A percentile compares a stretch with the other conserved stretches of the same genome.
These are phyloP conservation scores for Pouteria campechiana DNA, from an alignment of 179 eudicot species.

Conservation along the genomic window DNA sequence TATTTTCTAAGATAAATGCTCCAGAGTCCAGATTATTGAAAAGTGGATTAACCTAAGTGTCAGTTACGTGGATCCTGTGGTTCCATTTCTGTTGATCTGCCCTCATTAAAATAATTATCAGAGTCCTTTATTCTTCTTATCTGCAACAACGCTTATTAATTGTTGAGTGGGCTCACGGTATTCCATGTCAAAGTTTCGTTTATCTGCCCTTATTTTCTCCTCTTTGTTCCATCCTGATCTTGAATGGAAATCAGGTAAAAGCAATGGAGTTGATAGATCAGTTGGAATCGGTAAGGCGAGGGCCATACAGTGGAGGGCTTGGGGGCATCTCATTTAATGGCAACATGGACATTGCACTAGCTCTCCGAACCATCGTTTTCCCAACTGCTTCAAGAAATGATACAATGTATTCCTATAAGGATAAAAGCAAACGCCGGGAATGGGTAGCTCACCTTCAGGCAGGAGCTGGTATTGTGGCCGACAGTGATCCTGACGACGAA, in stretches of 20 bases:
- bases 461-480: slow-evolving; percentile 38
- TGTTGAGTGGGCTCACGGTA: too few species aligned
- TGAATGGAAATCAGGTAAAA: slow-evolving; percentile 25
- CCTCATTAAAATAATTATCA: too few species aligned
- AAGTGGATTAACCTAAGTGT: too few species aligned
- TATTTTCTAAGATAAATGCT: too few species aligned
- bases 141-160: too few species aligned
- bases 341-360: slow-evolving; percentile 45
- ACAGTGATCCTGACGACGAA: slow-evolving; percentile 35
- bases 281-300: slow-evolving; percentile 34
- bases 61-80: too few species aligned
- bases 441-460: slow-evolving; percentile 51
- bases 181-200: too few species aligned
- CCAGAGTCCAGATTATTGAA: too few species aligned
- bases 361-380: slow-evolving; percentile 43
- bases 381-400: slow-evolving; percentile 27
- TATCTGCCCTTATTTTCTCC: too few species aligned
- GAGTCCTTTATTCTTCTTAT: too few species aligned
- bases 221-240: not conserved
- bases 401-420: slow-evolving; percentile 25
- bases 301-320: slow-evolving; percentile 45
- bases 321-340: slow-evolving; percentile 54
- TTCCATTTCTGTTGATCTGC: too few species aligned
- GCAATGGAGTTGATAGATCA: slow-evolving; percentile 50
- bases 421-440: slow-evolving; percentile 23